Base-by-base conservation (phyloP, 805 yeast species). In the Brettanomyces nanus region DNA sequence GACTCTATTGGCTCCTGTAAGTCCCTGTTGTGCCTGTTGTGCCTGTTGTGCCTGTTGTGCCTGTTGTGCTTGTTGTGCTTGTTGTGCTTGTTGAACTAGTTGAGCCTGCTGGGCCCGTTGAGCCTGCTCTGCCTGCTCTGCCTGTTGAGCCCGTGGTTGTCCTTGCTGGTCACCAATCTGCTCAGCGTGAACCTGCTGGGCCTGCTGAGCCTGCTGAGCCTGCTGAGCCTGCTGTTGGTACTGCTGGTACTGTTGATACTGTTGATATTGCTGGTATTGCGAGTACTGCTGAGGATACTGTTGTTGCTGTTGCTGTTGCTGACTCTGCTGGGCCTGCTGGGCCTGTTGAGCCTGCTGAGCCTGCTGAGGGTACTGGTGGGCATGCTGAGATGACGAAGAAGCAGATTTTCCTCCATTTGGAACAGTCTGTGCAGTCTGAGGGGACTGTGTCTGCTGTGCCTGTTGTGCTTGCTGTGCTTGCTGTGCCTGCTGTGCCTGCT, bases 341-440 rank as follows among this genome's bases (percentile, higher is more conserved):
- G 47, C 47, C 33, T 53, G 53, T 38, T 46, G 48, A 21, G 44
- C 41, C 34, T 46, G 46, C 36, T 44, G 51, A 35, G 33, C 53
- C 29, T 30, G 45, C 23, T 23, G 42, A n/a, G n/a, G n/a, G n/a
- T n/a, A n/a, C n/a, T n/a, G n/a, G 28, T 35, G 35, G 19, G 4
- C 37, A 25, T 20, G 19, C 28, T 18, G 35, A 14, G 22, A 29
- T 32, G 20, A 40, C 21, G 34, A 35, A 7, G 31, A 30, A 19
- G 21, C 36, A 18, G 44, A 42, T 14, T 15, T 15, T 4, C 9
- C 37, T n/a, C 17, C 29, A n/a, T n/a, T n/a, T n/a, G n/a, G n/a
- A n/a, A n/a, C n/a, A n/a, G 27, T 33, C 31, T 36, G 45, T 15
- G 45, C 25, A 31, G 34, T 42, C 34, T 39, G 30, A 29, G 48